Conservation (phyloP, 305 asterid species). For the Solanum hybrid region DNA sequence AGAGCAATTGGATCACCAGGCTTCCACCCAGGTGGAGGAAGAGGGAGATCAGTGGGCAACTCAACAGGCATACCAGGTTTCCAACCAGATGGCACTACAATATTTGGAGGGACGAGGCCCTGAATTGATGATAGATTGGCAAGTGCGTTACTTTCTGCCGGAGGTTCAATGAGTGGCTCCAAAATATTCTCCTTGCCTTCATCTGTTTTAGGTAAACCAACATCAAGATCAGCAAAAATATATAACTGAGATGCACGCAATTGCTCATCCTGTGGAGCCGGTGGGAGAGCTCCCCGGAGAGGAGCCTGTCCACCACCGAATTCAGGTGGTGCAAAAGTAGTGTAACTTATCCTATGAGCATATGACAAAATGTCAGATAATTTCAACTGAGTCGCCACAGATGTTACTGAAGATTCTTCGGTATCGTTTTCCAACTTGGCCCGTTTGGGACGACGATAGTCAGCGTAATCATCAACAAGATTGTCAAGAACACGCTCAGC, state of each 20-base stretch:
- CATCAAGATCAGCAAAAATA: conserved; percentile 57
- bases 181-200: conserved; percentile 45
- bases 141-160: conserved; percentile 25
- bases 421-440: conserved; percentile 28
- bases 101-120: conserved; percentile 49
- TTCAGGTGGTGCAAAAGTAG: conserved; percentile 92
- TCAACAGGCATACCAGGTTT: conserved; percentile 91
- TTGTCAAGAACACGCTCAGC: conserved; percentile 68
- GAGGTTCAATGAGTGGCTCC: conserved; percentile 48
- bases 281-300: conserved; percentile 83
- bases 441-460: conserved; percentile 59
- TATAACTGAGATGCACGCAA: conserved; percentile 85
- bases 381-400: conserved; percentile 62
- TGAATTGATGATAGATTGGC: conserved; percentile 23
- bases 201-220: conserved; percentile 70
- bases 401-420: conserved; percentile 45
- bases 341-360: conserved; percentile 80
- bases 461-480: conserved; percentile 77
- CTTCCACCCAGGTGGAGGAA: conserved; percentile 93
- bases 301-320: conserved; percentile 74
- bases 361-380: conserved; percentile 64
- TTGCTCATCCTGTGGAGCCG: conserved; percentile 95
- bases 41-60: conserved; percentile 62
- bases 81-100: conserved; percentile 81
- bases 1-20: conserved; percentile 75